These are phyloP conservation scores for Gynandropsis gynandra DNA, from an alignment of 345 rosid species.

Conservation along the genomic window DNA sequence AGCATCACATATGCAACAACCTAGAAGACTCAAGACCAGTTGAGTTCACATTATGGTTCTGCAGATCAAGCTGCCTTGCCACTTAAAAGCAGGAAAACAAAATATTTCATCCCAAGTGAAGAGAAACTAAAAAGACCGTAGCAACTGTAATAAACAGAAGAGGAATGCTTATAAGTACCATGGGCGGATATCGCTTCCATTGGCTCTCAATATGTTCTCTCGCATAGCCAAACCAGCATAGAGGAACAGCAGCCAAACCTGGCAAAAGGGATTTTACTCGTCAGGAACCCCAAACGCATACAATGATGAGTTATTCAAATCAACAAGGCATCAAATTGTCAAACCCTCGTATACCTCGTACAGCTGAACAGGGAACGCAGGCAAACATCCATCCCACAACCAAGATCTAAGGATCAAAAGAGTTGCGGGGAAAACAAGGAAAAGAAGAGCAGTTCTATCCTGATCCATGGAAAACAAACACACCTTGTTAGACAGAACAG, in stretches of 20 bases:
- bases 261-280: conserved; percentile 7
- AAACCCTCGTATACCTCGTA: conserved; percentile 51
- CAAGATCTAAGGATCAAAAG: conserved; percentile 71
- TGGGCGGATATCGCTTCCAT: conserved; percentile 97
- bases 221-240: conserved; percentile 94
- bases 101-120: neutral
- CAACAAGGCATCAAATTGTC: neutral
- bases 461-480: conserved; percentile 34
- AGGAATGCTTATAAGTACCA: conserved; percentile 42
- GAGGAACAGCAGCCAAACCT: conserved; percentile 96
- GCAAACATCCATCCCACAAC: conserved; percentile 89
- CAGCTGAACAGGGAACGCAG: conserved; percentile 90
- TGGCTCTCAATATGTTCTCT: conserved; percentile 86
- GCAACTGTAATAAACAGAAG: neutral
- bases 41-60: no score
- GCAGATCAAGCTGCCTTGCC: no score
- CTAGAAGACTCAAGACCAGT: no score
- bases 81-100: no score
- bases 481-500: neutral
- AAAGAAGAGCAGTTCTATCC: conserved; percentile 93
- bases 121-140: neutral
- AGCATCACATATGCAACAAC: no score
- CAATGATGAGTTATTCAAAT: conserved; percentile 3
- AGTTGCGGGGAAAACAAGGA: conserved; percentile 75
- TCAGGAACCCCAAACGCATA: conserved; percentile 10